Base-by-base conservation (phyloP, 179 eudicot genomes). In the Heliamphora pulchella region DNA sequence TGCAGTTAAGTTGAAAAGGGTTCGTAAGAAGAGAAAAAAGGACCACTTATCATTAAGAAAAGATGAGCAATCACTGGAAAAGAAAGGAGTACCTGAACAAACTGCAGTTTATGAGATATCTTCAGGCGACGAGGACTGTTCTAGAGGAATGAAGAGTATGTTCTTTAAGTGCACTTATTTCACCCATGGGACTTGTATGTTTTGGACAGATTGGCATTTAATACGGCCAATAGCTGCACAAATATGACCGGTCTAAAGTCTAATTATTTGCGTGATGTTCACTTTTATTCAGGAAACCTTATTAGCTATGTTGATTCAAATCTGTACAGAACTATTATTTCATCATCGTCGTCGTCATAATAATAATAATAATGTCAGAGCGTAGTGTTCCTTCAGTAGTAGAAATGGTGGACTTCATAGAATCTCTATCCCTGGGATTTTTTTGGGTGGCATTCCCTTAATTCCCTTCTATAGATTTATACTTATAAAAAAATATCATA, bases 121-220 rank as follows among this genome's bases (percentile, higher is more conserved):
- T 80, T 90, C 92, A 41, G 98, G 91, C 51, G 97, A 92, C 39
- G 97, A 91, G 65, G 96, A 91, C 82, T 85, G 76, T 84, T 86
- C 93, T 14, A 87, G 81, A 81, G 98, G 98, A 82, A 93, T 93
- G 96, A 91, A 82, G 90, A 91, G 98, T 94, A 92, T 69, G 97
- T 65, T 51, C 41, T 65, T 76, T 2, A 1, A 72, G 13, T 58
- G 55, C 62, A 20, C 43, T 62, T 53, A 57, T 73, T 74, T 74
- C 17, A 47, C 44, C 78, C 50, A 11, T 11, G 39, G 6, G 75
- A 74, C 6, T 20, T 1, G 59, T 70, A 48, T 39, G 61, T 20
- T 59, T 50, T 48, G 17, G 46, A 48, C 17, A 20, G 11, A 43
- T 53, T 14, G n/a, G 6, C 68, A 61, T 59, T 68, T 47, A 44